Conservation (phyloP, 345 rosid genomes). For the Populus deltoides region DNA sequence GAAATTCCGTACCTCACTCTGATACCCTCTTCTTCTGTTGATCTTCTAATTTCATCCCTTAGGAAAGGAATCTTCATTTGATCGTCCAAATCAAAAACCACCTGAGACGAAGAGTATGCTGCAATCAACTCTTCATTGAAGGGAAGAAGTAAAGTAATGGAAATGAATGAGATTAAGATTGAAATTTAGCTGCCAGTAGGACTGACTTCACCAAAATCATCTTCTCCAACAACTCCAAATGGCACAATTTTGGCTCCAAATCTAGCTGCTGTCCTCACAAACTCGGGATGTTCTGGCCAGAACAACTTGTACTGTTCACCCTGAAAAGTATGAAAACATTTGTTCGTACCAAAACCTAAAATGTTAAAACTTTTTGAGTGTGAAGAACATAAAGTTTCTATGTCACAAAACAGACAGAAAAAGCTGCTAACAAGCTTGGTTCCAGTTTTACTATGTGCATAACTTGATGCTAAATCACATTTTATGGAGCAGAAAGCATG, state of each 20-base stretch:
- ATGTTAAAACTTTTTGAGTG: no score
- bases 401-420: not conserved
- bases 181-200: no score
- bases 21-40: not conserved
- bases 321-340: conserved; percentile 28
- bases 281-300: conserved; percentile 63
- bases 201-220: conserved; percentile 18
- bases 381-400: no score
- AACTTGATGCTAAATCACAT: not conserved
- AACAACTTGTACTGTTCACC: conserved; percentile 60
- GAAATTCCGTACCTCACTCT: conserved; percentile 17
- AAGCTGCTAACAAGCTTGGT: not conserved
- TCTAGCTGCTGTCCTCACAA: conserved; percentile 68
- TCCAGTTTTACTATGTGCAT: not conserved
- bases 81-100: conserved; percentile 37
- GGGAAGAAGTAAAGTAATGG: no score
- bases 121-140: not conserved
- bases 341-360: not conserved
- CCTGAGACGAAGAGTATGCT: conserved; percentile 18
- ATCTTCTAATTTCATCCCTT: conserved; percentile 5
- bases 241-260: conserved; percentile 54
- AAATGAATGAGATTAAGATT: no score
- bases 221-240: conserved; percentile 27
- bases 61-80: conserved; percentile 29
- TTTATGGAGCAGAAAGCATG: not conserved